Conservation (phyloP, 2,329 filamentous ascomycete species). For the Aspergillus puulaauensis region DNA sequence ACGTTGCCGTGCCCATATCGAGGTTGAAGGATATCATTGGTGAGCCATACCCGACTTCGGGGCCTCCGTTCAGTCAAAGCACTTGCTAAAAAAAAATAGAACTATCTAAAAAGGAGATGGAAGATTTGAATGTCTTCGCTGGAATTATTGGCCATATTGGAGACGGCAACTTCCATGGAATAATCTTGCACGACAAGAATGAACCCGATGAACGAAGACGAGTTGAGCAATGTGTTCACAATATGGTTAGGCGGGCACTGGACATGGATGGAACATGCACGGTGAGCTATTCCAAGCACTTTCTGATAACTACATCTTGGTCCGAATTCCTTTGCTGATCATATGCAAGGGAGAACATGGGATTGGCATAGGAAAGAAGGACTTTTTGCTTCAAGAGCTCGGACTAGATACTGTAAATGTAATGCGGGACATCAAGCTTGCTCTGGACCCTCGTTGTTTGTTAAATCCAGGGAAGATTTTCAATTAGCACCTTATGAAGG, state of each 20-base stretch:
- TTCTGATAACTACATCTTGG: fast-evolving
- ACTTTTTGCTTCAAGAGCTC: not conserved
- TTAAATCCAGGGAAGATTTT: too few relatives aligned
- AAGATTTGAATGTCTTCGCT: not conserved
- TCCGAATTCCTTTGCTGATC: too few relatives aligned
- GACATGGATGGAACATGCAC: not conserved
- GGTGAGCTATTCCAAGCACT: too few relatives aligned
- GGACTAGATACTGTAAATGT: not conserved
- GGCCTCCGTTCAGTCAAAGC: too few relatives aligned
- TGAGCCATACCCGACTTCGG: too few relatives aligned
- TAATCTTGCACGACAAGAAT: not conserved
- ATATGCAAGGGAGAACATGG: not conserved
- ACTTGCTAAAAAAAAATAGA: not conserved
- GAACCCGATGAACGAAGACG: not conserved
- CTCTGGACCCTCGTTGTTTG: too few relatives aligned
- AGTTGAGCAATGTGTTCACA: not conserved
- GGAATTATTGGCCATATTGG: not conserved
- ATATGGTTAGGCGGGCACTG: not conserved
- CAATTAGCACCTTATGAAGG: too few relatives aligned
- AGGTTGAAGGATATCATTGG: slow-evolving; percentile 61
- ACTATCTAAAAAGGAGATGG: not conserved
- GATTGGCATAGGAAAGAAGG: not conserved
- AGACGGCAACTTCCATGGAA: not conserved
- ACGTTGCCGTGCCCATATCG: slow-evolving; percentile 61
- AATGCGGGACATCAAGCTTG: not conserved